phyloP scores from a whole-genome alignment of 768 basidiomycete species.

The Galerina marginata region DNA sequence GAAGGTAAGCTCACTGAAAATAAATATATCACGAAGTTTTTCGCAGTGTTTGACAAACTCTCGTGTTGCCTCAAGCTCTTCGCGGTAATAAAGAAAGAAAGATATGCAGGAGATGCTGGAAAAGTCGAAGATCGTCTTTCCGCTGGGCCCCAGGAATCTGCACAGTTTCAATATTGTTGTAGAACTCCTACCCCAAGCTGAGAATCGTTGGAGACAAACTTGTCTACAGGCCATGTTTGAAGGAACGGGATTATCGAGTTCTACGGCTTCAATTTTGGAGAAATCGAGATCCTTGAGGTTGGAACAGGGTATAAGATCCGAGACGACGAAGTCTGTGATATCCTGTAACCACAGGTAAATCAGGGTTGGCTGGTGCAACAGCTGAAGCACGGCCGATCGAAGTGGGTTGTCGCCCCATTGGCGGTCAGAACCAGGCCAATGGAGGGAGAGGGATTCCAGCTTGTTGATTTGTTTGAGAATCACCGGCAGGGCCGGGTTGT shows the following conservation, averaged over 20 bases:
- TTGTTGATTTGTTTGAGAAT: neutral
- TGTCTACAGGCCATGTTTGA: neutral
- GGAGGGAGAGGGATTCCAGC: constrained; percentile 6
- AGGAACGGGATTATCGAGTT: neutral
- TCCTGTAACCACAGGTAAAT: neutral
- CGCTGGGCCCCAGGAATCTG: neutral
- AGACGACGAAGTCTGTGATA: neutral
- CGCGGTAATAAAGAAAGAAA: neutral
- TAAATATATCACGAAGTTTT: neutral
- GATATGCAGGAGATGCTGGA: neutral
- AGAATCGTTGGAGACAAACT: neutral
- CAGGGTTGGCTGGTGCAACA: constrained; percentile 11
- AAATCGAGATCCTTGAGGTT: neutral
- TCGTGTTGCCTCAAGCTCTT: neutral
- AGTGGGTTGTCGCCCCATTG: constrained; percentile 9
- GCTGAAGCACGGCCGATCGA: constrained; percentile 8
- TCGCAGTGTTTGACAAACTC: neutral
- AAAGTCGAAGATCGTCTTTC: neutral
- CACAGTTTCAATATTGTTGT: neutral
- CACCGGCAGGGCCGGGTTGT: neutral
- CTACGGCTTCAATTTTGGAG: neutral
- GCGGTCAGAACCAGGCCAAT: neutral
- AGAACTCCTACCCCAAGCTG: neutral
- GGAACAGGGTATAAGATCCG: constrained; percentile 1
- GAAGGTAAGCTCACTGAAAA: neutral